A percentile compares a stretch with the other conserved stretches of the same genome.
Evolutionary conservation across 2,329 filamentous ascomycete genomes (phyloP).

Genomic region (Septoria linicola): DNA sequence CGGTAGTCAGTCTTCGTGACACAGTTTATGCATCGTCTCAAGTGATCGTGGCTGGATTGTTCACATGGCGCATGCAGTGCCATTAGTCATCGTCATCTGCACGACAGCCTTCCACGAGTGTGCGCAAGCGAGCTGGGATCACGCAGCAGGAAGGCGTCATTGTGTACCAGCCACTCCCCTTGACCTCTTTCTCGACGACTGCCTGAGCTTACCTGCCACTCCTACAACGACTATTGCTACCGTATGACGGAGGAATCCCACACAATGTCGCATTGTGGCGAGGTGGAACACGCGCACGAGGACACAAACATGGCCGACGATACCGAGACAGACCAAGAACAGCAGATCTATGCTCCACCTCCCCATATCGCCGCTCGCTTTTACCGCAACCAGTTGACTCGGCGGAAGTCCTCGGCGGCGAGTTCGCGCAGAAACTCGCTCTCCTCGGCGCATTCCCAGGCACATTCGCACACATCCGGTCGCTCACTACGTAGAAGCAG

Average conservation of each 20-base stretch:
- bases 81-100: conserved; percentile 8
- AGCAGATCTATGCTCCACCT: conserved; percentile 61
- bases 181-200: not conserved
- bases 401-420: conserved; percentile 70
- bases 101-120: conserved; percentile 13
- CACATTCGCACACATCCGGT: conserved; percentile 62
- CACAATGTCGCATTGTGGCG: conserved; percentile 13
- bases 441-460: conserved; percentile 69
- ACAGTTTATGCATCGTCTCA: no score
- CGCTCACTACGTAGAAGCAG: conserved; percentile 50
- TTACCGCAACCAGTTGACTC: conserved; percentile 61
- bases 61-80: not conserved
- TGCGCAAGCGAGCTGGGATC: conserved; percentile 12
- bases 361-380: conserved; percentile 77
- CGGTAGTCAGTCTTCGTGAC: not conserved
- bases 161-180: conserved; percentile 1
- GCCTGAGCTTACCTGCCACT: not conserved
- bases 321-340: conserved; percentile 20
- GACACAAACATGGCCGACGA: conserved; percentile 17
- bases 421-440: conserved; percentile 79
- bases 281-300: conserved; percentile 1
- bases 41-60: no score
- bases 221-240: conserved; percentile 2
- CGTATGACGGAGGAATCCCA: conserved; percentile 5
- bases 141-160: conserved; percentile 5